These are phyloP conservation scores for Suhomyces ambrosiae DNA, from an alignment of 1,139 yeast genomes.

Conservation along the genomic window DNA sequence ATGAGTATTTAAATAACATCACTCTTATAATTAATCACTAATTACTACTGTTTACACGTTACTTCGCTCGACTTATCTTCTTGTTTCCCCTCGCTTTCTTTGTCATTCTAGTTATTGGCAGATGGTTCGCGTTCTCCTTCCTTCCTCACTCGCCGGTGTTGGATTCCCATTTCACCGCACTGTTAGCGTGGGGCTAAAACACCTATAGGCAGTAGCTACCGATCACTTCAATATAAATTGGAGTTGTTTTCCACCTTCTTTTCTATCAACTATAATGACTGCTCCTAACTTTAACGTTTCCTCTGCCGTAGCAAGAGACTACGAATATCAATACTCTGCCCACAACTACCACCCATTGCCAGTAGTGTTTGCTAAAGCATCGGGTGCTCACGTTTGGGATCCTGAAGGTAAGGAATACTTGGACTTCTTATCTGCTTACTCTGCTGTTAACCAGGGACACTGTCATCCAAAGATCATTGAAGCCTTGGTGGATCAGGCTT, in stretches of 20 bases:
- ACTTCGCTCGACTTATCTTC: background rate
- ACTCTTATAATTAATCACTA: too few species aligned
- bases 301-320: conserved; percentile 64
- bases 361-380: conserved; percentile 83
- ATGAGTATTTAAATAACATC: too few species aligned
- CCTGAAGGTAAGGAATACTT: conserved; percentile 90
- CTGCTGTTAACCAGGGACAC: conserved; percentile 98
- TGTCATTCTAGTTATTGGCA: too few species aligned
- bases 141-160: conserved; percentile 6
- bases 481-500: conserved; percentile 88
- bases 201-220: conserved; percentile 20
- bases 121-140: conserved; percentile 8
- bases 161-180: conserved; percentile 10
- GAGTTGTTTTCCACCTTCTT: background rate
- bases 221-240: conserved; percentile 12
- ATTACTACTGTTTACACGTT: too few species aligned
- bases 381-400: conserved; percentile 96
- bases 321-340: conserved; percentile 84
- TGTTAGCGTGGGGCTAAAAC: conserved; percentile 10
- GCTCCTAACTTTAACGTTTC: conserved; percentile 47
- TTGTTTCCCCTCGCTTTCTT: background rate
- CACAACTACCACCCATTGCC: conserved; percentile 98
- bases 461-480: conserved; percentile 91
- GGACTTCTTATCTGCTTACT: conserved; percentile 89
- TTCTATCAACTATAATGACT: conserved; percentile 17